phyloP scores from a whole-genome alignment of 2,329 filamentous ascomycete genomes.

The Elsinoe arachidis region DNA sequence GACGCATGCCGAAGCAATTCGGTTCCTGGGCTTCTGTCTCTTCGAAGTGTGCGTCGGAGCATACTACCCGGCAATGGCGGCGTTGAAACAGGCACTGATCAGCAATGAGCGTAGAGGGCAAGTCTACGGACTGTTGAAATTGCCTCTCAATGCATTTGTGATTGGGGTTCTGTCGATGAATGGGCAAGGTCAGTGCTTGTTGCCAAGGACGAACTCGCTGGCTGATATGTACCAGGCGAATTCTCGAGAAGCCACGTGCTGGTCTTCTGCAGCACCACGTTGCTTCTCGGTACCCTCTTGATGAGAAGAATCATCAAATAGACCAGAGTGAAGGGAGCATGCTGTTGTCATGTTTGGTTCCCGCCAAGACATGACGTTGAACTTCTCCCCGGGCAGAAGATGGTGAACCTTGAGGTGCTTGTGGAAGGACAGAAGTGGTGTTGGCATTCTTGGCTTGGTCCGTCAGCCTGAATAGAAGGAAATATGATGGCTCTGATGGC shows the following conservation, averaged over 20 bases:
- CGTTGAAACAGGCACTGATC: conserved; percentile 47
- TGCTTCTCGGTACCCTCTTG: conserved; percentile 8
- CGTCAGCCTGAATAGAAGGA: too few species aligned
- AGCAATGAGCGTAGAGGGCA: conserved; percentile 46
- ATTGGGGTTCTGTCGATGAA: conserved; percentile 41
- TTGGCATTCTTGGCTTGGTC: neutral
- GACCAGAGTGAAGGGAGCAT: too few species aligned
- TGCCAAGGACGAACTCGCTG: neutral
- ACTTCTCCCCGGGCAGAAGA: neutral
- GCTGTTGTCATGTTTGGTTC: neutral
- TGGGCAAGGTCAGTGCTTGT: conserved; percentile 23
- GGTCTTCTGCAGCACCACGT: conserved; percentile 10
- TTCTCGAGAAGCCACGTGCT: conserved; percentile 13
- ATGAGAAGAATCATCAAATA: neutral
- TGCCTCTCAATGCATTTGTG: conserved; percentile 52
- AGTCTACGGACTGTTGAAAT: conserved; percentile 49
- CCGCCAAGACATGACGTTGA: neutral
- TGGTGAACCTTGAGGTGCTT: neutral
- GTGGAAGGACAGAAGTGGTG: neutral
- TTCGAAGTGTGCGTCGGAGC: conserved; percentile 50
- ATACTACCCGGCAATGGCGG: conserved; percentile 50
- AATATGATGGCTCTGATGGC: too few species aligned
- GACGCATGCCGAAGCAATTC: conserved; percentile 34
- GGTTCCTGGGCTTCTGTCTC: conserved; percentile 50
- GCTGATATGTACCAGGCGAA: conserved; percentile 10